A percentile compares a stretch with the other conserved stretches of the same genome.
These are phyloP conservation scores for Fraxinus excelsior DNA, from an alignment of 257 asterid species.

Conservation along the genomic window DNA sequence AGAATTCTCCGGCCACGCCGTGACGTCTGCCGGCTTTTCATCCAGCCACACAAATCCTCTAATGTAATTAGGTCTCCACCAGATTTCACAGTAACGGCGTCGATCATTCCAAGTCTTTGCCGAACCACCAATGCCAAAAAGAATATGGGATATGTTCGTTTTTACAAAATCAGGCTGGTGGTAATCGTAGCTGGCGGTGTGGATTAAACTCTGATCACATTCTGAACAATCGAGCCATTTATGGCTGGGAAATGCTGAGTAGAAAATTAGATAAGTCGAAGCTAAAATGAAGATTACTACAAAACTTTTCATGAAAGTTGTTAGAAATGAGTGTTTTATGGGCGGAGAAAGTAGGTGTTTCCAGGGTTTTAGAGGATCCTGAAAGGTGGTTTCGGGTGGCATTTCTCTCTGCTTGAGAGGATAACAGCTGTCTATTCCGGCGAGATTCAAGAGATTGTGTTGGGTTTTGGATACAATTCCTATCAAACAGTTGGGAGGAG, in stretches of 20 bases:
- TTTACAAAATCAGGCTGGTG: neutral
- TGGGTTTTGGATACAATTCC: neutral
- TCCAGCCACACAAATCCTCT: constrained; percentile 89
- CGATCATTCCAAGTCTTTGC: constrained; percentile 71
- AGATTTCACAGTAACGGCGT: constrained; percentile 62
- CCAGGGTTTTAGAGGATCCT: constrained; percentile 40
- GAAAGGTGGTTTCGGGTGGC: constrained; percentile 24
- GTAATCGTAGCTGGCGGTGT: constrained; percentile 10
- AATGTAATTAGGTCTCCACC: constrained; percentile 78
- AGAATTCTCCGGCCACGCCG: constrained; percentile 51
- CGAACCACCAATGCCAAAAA: constrained; percentile 87
- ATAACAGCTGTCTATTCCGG: neutral
- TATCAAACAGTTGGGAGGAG: neutral
- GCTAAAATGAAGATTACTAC: constrained; percentile 41
- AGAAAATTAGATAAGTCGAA: constrained; percentile 38
- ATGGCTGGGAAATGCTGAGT: constrained; percentile 40
- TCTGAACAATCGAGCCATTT: constrained; percentile 35
- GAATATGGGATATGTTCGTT: constrained; percentile 62
- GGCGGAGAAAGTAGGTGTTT: constrained; percentile 26
- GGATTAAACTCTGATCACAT: constrained; percentile 13
- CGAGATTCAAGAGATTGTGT: neutral
- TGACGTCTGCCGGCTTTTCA: constrained; percentile 28
- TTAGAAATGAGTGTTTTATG: constrained; percentile 4
- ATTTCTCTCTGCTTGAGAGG: constrained; percentile 6
- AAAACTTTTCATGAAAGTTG: constrained; percentile 46